A percentile compares a stretch with the other conserved stretches of the same genome.
These are phyloP conservation scores for Mycena rebaudengoi DNA, from an alignment of 768 basidiomycete genomes.

Conservation along the genomic window DNA sequence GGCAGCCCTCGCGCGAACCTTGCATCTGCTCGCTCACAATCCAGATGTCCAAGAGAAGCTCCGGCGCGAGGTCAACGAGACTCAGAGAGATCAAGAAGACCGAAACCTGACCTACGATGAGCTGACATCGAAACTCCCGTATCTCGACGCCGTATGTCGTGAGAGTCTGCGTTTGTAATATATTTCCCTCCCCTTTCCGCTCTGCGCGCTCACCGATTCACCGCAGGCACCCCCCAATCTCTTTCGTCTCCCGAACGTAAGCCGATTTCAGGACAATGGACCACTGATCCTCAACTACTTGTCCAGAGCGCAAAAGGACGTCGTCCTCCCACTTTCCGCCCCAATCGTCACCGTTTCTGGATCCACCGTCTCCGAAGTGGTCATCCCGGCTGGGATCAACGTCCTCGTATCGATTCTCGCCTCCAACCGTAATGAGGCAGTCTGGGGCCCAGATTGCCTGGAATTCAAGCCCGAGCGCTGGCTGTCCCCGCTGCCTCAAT, in stretches of 20 bases:
- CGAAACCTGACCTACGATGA: slow-evolving; percentile 6
- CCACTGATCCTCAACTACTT: neutral
- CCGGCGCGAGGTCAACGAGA: slow-evolving; percentile 42
- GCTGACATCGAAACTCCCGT: slow-evolving; percentile 34
- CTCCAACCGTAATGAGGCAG: slow-evolving; percentile 44
- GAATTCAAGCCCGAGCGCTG: slow-evolving; percentile 54
- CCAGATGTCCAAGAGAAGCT: slow-evolving; percentile 44
- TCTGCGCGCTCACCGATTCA: neutral
- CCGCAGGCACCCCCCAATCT: slow-evolving; percentile 33
- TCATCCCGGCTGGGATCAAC: slow-evolving; percentile 39
- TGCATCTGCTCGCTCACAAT: slow-evolving; percentile 37
- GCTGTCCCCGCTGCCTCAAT: slow-evolving; percentile 41
- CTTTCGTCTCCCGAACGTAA: slow-evolving; percentile 34
- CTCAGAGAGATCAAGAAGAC: no score
- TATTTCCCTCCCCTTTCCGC: neutral
- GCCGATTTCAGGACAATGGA: neutral
- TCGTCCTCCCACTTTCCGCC: slow-evolving; percentile 40
- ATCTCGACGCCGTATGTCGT: slow-evolving; percentile 44
- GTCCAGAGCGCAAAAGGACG: slow-evolving; percentile 34
- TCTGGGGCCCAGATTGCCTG: slow-evolving; percentile 52
- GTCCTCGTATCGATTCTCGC: slow-evolving; percentile 43
- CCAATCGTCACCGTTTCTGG: slow-evolving; percentile 38
- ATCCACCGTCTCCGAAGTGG: slow-evolving; percentile 33
- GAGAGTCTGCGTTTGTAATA: slow-evolving; percentile 45
- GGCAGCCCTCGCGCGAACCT: slow-evolving; percentile 36